Conservation (phyloP, 2,329 filamentous ascomycete species). For the Talaromyces sp. region DNA sequence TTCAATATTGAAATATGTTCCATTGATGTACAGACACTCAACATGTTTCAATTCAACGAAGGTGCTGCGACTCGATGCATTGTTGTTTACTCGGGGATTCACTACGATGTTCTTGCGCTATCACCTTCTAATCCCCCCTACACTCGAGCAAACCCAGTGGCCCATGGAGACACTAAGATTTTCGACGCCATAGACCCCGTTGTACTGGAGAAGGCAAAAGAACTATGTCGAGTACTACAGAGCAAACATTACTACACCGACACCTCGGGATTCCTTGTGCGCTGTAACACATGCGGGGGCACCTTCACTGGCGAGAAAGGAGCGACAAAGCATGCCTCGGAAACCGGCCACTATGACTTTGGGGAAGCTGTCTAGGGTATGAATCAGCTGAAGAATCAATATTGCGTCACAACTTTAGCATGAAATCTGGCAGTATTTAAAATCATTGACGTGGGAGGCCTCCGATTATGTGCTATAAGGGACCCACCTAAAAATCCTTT, state of each 20-base stretch:
- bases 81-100: conserved; percentile 87
- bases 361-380: conserved; percentile 45
- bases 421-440: too few relatives aligned
- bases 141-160: conserved; percentile 60
- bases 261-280: conserved; percentile 75
- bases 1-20: conserved; percentile 85
- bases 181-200: conserved; percentile 63
- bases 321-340: conserved; percentile 49
- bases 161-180: conserved; percentile 79
- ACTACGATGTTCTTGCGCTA: conserved; percentile 88
- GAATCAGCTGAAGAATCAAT: too few relatives aligned
- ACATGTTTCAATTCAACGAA: conserved; percentile 78
- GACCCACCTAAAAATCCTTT: too few relatives aligned
- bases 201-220: conserved; percentile 62
- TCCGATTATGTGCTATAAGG: too few relatives aligned
- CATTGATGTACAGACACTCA: conserved; percentile 72
- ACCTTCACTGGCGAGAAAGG: conserved; percentile 50
- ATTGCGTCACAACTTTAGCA: too few relatives aligned
- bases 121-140: conserved; percentile 63
- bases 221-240: conserved; percentile 68
- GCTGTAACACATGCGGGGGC: conserved; percentile 66
- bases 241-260: conserved; percentile 85
- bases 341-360: conserved; percentile 54
- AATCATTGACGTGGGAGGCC: too few relatives aligned
- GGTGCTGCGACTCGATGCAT: conserved; percentile 70